Conservation (phyloP, 116 monocot genomes). For the Cymodocea nodosa region DNA sequence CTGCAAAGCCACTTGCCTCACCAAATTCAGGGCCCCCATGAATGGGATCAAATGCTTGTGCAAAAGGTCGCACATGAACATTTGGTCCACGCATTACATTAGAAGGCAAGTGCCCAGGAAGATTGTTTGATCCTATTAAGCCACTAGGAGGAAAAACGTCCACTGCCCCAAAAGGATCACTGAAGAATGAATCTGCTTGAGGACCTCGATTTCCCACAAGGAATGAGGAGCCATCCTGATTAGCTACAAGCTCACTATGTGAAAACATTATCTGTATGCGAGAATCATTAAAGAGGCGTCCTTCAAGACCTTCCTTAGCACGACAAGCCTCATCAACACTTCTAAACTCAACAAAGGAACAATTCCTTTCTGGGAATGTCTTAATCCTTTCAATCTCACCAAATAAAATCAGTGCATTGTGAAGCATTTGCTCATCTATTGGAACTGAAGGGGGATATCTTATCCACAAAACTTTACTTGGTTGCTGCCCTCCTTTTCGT, state of each 20-base stretch:
- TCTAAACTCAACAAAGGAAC: slow-evolving; percentile 79
- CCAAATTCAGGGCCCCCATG: slow-evolving; percentile 20
- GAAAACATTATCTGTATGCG: slow-evolving; percentile 76
- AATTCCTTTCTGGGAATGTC: slow-evolving; percentile 44
- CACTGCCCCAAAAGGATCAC: slow-evolving; percentile 35
- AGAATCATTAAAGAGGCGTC: slow-evolving; percentile 87
- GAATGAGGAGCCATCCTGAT: slow-evolving; percentile 20
- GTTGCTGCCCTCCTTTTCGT: slow-evolving; percentile 26
- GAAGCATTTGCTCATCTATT: slow-evolving; percentile 81
- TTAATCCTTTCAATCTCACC: slow-evolving; percentile 83
- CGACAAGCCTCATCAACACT: slow-evolving; percentile 81
- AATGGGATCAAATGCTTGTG: slow-evolving; percentile 28
- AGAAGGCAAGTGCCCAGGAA: slow-evolving; percentile 25
- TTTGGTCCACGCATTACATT: slow-evolving; percentile 19
- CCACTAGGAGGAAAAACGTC: slow-evolving; percentile 23
- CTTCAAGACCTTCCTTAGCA: slow-evolving; percentile 82
- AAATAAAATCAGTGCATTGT: slow-evolving; percentile 84
- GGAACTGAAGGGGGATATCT: slow-evolving; percentile 54
- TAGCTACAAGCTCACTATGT: slow-evolving; percentile 24
- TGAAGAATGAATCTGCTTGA: slow-evolving; percentile 29
- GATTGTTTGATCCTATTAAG: slow-evolving; percentile 19
- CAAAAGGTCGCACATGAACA: slow-evolving; percentile 20
- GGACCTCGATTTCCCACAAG: slow-evolving; percentile 18
- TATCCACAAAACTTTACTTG: slow-evolving; percentile 76
- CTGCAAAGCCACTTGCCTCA: slow-evolving; percentile 4